phyloP scores from a whole-genome alignment of 345 rosid genomes.

The Theobroma cacao region DNA sequence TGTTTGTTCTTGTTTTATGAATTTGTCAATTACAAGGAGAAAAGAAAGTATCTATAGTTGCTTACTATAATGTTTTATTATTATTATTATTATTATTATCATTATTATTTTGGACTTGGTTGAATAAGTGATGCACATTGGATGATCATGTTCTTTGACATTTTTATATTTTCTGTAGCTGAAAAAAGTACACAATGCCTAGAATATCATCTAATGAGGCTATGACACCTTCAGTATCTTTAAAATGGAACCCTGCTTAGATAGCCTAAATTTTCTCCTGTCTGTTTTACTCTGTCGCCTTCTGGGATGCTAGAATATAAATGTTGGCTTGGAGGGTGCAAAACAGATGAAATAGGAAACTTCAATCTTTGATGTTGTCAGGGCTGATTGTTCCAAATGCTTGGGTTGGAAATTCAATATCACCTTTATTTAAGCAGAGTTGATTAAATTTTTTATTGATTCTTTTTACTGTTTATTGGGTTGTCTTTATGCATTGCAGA shows the following conservation, averaged over 20 bases:
- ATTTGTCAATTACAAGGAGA: background rate
- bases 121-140: no score
- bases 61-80: no score
- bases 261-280: background rate
- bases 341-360: background rate
- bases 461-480: slow-evolving; percentile 18
- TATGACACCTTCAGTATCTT: background rate
- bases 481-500: slow-evolving; percentile 53
- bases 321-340: background rate
- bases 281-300: background rate
- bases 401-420: slow-evolving; percentile 2
- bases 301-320: background rate
- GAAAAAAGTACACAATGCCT: background rate
- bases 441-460: slow-evolving; percentile 3
- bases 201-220: background rate
- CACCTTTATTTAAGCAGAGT: background rate
- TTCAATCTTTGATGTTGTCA: background rate
- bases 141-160: no score
- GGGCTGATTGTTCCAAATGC: background rate
- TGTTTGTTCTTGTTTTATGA: background rate
- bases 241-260: background rate
- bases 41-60: no score
- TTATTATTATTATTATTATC: no score
- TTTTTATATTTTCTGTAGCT: no score
- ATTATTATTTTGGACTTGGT: no score